phyloP scores from a whole-genome alignment of 495 filamentous ascomycete species.

The Sphaerosporella brunnea region DNA sequence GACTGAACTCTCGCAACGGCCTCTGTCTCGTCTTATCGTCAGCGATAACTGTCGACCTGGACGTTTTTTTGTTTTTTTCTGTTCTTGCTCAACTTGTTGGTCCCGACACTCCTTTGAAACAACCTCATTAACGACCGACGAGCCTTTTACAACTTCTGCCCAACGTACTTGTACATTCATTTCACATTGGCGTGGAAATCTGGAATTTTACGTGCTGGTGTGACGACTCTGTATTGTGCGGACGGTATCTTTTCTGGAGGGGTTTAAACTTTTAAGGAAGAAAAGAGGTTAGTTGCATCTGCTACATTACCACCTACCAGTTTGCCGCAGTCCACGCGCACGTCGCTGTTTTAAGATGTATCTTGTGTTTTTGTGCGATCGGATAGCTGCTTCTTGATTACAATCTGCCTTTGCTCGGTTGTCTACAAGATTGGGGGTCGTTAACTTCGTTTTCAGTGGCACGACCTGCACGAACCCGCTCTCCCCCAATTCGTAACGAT shows the following conservation, averaged over 20 bases:
- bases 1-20: not conserved
- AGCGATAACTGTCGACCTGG: no score
- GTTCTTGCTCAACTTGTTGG: conserved; percentile 3
- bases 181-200: conserved; percentile 5
- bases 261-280: not conserved
- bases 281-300: conserved; percentile 4
- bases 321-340: not conserved
- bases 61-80: not conserved
- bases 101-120: conserved; percentile 6
- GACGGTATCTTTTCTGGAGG: not conserved
- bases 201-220: conserved; percentile 5
- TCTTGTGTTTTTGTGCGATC: not conserved
- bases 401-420: conserved; percentile 11
- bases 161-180: conserved; percentile 2
- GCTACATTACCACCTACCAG: not conserved
- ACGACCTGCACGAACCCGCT: conserved; percentile 26
- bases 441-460: conserved; percentile 19
- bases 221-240: not conserved
- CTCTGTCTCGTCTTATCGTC: not conserved
- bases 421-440: conserved; percentile 12
- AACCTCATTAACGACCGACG: not conserved
- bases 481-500: conserved; percentile 23
- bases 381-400: conserved; percentile 6
- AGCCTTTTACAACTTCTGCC: not conserved
- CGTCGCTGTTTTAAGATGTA: conserved; percentile 3